Evolutionary conservation across 495 filamentous ascomycete genomes (phyloP).

Genomic region (Aspergillus avenaceus): DNA sequence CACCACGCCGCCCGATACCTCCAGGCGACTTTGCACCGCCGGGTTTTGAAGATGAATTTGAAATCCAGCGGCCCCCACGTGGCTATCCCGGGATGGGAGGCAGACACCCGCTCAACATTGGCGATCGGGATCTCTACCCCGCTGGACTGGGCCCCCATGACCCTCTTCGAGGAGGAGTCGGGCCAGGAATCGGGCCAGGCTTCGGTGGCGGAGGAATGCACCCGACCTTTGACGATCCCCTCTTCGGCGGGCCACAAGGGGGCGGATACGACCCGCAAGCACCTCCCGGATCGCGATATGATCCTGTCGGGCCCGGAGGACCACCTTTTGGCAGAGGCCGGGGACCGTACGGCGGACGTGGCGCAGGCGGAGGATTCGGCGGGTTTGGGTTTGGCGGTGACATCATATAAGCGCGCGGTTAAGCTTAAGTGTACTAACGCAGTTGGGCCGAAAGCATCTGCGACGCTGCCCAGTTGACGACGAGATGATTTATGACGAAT

Average conservation of each 20-base stretch:
- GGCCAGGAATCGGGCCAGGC: constrained; percentile 47
- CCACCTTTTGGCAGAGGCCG: constrained; percentile 46
- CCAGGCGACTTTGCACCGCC: constrained; percentile 79
- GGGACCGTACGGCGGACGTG: constrained; percentile 36
- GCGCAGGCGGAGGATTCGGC: constrained; percentile 48
- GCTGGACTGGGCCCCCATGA: constrained; percentile 81
- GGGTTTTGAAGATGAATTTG: constrained; percentile 90
- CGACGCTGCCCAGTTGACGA: no score
- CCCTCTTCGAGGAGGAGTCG: constrained; percentile 64
- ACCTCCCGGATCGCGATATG: constrained; percentile 63
- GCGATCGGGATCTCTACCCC: constrained; percentile 83
- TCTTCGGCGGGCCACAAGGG: constrained; percentile 66
- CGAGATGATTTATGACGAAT: background rate
- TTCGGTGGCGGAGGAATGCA: constrained; percentile 80
- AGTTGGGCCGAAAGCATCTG: background rate
- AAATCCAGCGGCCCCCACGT: constrained; percentile 66
- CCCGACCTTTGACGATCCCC: constrained; percentile 88
- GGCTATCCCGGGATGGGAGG: constrained; percentile 46
- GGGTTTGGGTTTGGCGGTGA: constrained; percentile 63
- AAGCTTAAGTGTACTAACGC: background rate
- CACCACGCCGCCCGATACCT: constrained; percentile 63
- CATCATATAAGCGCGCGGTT: constrained; percentile 54
- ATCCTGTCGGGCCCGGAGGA: constrained; percentile 76
- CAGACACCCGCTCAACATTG: constrained; percentile 60
- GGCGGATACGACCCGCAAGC: constrained; percentile 41